A percentile compares a stretch with the other conserved stretches of the same genome.
Evolutionary conservation across 192 early-diverging fungal genomes (phyloP).

Genomic region (Dissophora globulifera): DNA sequence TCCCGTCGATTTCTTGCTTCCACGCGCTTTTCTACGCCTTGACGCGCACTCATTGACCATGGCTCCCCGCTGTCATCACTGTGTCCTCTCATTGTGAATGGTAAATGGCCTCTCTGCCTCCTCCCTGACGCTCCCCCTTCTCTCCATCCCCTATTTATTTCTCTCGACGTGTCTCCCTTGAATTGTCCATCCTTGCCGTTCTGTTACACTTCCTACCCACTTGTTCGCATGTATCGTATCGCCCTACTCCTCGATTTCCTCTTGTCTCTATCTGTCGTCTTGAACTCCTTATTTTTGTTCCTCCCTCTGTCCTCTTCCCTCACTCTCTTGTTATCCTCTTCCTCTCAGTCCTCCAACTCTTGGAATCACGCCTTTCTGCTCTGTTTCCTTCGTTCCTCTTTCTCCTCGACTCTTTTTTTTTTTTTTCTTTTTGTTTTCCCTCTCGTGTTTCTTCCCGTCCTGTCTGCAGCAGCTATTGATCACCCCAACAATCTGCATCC

Average conservation of each 20-base stretch:
- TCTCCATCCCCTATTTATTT: slow-evolving; percentile 19
- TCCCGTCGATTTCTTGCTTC: too few species aligned
- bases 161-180: not conserved
- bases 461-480: not conserved
- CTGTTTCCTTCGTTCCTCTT: not conserved
- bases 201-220: not conserved
- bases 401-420: not conserved
- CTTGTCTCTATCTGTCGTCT: too few species aligned
- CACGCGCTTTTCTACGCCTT: too few species aligned
- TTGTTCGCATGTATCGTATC: too few species aligned
- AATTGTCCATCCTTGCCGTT: slow-evolving; percentile 3
- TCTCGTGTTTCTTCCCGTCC: too few species aligned
- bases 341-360: not conserved
- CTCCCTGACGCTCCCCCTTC: not conserved
- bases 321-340: not conserved
- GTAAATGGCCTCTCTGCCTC: too few species aligned
- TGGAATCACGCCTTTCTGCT: not conserved
- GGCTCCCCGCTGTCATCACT: too few species aligned
- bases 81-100: too few species aligned
- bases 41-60: too few species aligned
- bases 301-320: too few species aligned
- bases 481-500: slow-evolving; percentile 20
- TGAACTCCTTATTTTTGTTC: too few species aligned
- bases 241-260: not conserved
- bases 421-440: not conserved